Evolutionary conservation across 805 yeast genomes (phyloP), one percentile per base, ranked within the genome.

Genomic region (Saccharomycopsis schoenii): DNA sequence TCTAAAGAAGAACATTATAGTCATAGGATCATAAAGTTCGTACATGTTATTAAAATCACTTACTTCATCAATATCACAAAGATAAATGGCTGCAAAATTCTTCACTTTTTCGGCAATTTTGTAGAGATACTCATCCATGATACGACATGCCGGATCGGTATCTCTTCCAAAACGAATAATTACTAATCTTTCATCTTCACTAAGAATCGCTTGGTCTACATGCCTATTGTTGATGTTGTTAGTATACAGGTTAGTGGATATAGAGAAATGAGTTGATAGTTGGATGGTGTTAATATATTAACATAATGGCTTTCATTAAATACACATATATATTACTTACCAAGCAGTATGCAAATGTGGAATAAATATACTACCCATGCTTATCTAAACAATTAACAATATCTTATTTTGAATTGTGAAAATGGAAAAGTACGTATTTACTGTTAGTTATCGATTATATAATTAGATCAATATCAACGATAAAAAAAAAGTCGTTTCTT

Each of bases 181-280:
- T 29, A 94, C 97, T 8, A 94, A 73, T 61, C 97, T 75, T 58
- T 89, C 96, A 62, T 88, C 96, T 69, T 94, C 99, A n/a, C 90
- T 83, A 24, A 94, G 77, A 43, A 94, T 94, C 6, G 99, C 97
- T 70, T 94, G 98, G 73, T 94, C 99, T 39, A 94, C 98, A 69
- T 94, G 99, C 97, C 75, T 70, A 43, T 47, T 21, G 21, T 47
- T 11, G 29, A 15, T 15, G 39, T 15, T 25, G 12, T 17, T 50
- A 24, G 41, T 34, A 15, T 19, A 25, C 12, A 15, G n/a, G 1
- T 21, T 9, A 5, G 11, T 19, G 17, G 10, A 17, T 0, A 14
- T 15, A 6, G 39, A 29, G 3, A 4, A 6, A 29, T 29, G 34
- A 6, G 34, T 6, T 29, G 34, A 29, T 29, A 4, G 34, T 4